Evolutionary conservation across 1,284 basidiomycete species (phyloP).

Genomic region (Xerocomus cyaneibrunnescens): DNA sequence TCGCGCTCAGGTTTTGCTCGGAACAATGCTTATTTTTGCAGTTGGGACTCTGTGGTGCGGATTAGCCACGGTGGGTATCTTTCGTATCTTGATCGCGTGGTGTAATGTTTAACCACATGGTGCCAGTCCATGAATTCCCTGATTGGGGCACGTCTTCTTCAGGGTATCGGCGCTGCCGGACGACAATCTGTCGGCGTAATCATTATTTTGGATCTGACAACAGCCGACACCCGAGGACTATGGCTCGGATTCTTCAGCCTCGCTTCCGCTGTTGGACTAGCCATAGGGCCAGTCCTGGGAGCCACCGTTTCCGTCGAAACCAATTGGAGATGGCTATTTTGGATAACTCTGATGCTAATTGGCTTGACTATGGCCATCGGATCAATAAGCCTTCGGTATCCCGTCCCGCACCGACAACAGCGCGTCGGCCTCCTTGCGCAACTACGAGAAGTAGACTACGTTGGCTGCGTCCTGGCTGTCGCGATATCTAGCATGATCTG

Average conservation of each 20-base stretch:
- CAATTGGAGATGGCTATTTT: constrained; percentile 36
- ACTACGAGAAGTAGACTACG: constrained; percentile 33
- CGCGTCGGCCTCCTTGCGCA: constrained; percentile 34
- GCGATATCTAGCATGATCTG: constrained; percentile 38
- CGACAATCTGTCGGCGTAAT: constrained; percentile 37
- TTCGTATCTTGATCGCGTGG: not conserved
- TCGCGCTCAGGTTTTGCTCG: constrained; percentile 35
- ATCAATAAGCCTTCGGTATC: constrained; percentile 30
- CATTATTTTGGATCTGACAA: constrained; percentile 34
- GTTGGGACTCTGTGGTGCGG: constrained; percentile 37
- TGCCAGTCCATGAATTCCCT: constrained; percentile 36
- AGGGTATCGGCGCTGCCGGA: constrained; percentile 37
- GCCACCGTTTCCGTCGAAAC: constrained; percentile 32
- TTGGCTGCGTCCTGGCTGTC: constrained; percentile 29
- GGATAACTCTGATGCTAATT: constrained; percentile 37
- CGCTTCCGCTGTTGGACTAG: constrained; percentile 32
- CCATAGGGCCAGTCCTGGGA: constrained; percentile 33
- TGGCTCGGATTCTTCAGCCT: constrained; percentile 38
- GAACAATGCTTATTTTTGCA: constrained; percentile 37
- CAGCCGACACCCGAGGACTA: constrained; percentile 33
- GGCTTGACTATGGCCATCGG: constrained; percentile 32
- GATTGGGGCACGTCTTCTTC: constrained; percentile 34
- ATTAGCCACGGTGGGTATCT: constrained; percentile 29
- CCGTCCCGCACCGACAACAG: constrained; percentile 35
- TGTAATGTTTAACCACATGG: constrained; percentile 9